Percentiles rank a stretch among this genome's conserved stretches.
These are phyloP conservation scores for Blastocystis sp. DNA, from an alignment of 352 stramenopile species.

Conservation along the genomic window DNA sequence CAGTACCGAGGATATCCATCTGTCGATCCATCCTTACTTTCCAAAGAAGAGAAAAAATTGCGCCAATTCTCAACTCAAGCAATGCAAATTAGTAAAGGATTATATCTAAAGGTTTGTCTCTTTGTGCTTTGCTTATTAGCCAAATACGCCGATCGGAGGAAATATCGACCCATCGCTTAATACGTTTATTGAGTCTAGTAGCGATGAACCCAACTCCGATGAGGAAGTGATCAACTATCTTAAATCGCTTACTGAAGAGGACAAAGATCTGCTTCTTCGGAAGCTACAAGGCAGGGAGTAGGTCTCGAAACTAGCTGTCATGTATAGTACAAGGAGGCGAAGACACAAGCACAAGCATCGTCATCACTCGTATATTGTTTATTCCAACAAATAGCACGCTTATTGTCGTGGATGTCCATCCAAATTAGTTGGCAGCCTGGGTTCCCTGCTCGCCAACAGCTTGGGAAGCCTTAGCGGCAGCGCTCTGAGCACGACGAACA, in stretches of 20 bases:
- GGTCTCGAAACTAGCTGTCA: background rate
- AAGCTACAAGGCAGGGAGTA: background rate
- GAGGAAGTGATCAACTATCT: slow-evolving; percentile 27
- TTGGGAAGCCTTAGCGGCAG: background rate
- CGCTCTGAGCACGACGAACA: background rate
- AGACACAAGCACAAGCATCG: background rate
- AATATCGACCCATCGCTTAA: slow-evolving; percentile 38
- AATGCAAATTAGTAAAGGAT: slow-evolving; percentile 27
- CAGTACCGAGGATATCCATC: background rate
- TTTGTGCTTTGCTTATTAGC: background rate
- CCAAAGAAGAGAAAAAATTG: background rate
- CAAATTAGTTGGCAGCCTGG: background rate
- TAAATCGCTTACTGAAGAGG: background rate
- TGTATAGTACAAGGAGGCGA: background rate
- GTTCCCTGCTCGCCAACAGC: background rate
- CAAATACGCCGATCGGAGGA: slow-evolving; percentile 9
- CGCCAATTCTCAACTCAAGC: slow-evolving; percentile 9
- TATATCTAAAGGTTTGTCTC: background rate
- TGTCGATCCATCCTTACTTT: background rate
- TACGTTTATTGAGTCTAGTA: background rate
- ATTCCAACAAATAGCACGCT: background rate
- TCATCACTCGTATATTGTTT: background rate
- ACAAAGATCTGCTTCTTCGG: background rate
- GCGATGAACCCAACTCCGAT: slow-evolving; percentile 1
- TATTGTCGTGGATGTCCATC: background rate